Conservation (phyloP, 2,329 filamentous ascomycete genomes). For the Colletotrichum noveboracense region DNA sequence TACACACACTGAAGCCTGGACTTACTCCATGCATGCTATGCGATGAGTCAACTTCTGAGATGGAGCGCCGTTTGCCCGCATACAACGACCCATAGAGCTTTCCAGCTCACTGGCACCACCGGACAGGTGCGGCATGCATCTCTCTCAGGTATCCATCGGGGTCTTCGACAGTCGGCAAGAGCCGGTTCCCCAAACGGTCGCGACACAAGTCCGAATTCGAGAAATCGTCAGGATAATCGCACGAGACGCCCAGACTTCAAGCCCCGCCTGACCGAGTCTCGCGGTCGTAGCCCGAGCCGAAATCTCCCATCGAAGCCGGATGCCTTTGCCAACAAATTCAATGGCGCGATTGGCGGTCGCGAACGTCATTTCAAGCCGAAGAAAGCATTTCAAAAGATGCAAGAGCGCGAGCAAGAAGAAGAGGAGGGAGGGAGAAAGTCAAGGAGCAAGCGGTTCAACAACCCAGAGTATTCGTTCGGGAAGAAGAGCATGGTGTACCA, state of each 20-base stretch:
- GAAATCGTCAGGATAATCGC: background rate
- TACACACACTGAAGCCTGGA: background rate
- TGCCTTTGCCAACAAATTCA: slow-evolving; percentile 4
- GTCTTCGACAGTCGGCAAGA: slow-evolving; percentile 59
- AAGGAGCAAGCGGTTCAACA: slow-evolving; percentile 56
- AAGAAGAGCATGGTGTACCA: slow-evolving; percentile 62
- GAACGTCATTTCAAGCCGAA: slow-evolving; percentile 48
- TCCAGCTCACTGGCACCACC: background rate
- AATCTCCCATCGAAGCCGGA: background rate
- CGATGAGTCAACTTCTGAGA: slow-evolving; percentile 22
- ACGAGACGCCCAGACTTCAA: background rate
- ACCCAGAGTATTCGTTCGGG: slow-evolving; percentile 54
- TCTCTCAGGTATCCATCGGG: slow-evolving; percentile 73
- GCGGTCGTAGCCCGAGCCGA: background rate
- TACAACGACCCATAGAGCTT: background rate
- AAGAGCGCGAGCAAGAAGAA: slow-evolving; percentile 35
- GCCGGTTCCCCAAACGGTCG: slow-evolving; percentile 6
- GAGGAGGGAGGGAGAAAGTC: slow-evolving; percentile 43
- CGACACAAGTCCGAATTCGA: background rate
- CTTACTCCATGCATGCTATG: slow-evolving; percentile 1
- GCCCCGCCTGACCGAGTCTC: slow-evolving; percentile 25
- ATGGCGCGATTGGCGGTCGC: background rate
- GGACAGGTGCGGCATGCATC: slow-evolving; percentile 18
- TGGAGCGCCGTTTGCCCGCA: slow-evolving; percentile 10
- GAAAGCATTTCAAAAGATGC: slow-evolving; percentile 54